phyloP scores from a whole-genome alignment of 345 rosid species.

The Eucalyptus virginea region DNA sequence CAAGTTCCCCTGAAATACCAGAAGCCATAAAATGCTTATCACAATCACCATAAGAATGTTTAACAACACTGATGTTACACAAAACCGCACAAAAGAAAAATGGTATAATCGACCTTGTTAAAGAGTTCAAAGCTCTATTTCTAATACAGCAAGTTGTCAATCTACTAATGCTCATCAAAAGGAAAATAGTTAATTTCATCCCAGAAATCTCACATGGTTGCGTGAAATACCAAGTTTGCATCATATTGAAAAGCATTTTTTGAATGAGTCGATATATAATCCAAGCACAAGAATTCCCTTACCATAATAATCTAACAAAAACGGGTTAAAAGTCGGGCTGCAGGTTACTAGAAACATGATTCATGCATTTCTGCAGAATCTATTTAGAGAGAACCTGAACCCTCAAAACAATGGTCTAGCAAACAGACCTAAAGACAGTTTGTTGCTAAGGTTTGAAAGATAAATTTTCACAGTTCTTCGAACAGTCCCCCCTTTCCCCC shows the following conservation, averaged over 20 bases:
- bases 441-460: neutral
- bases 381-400: neutral
- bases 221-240: neutral
- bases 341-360: neutral
- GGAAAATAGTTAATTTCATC: neutral
- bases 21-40: neutral
- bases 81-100: neutral
- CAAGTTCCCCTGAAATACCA: constrained; percentile 58
- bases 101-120: neutral
- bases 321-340: neutral
- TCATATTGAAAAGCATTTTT: neutral
- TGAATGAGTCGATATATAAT: neutral
- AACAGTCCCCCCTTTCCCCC: neutral
- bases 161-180: neutral
- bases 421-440: neutral
- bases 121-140: neutral
- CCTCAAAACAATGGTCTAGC: neutral
- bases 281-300: neutral
- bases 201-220: neutral
- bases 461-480: neutral
- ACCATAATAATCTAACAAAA: neutral
- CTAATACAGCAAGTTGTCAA: neutral
- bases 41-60: neutral
- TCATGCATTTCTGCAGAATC: neutral
- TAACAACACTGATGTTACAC: neutral